Percentiles rank a stretch among this genome's conserved stretches.
These are phyloP conservation scores for Camelina hispida DNA, from an alignment of 345 rosid genomes.

Conservation along the genomic window DNA sequence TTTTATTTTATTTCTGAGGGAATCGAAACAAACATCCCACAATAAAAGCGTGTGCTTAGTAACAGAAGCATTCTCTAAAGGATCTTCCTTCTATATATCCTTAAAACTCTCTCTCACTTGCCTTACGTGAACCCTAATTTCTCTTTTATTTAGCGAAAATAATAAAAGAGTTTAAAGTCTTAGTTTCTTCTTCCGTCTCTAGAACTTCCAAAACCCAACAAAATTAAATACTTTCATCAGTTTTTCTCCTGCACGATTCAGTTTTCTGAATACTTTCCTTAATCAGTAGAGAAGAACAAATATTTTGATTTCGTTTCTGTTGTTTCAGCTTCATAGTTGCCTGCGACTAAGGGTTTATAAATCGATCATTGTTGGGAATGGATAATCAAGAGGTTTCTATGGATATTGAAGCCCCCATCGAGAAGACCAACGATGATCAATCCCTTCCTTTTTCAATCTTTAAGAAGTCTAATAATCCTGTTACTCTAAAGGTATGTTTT, in stretches of 20 bases:
- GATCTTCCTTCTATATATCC: conserved; percentile 41
- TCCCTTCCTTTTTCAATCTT: conserved; percentile 43
- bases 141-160: conserved; percentile 20
- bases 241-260: conserved; percentile 1
- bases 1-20: not conserved
- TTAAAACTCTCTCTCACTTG: conserved; percentile 40
- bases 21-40: conserved; percentile 43
- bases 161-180: not conserved
- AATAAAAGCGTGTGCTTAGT: conserved; percentile 40
- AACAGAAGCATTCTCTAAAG: conserved; percentile 38
- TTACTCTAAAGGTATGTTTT: conserved; percentile 50
- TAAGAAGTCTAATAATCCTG: conserved; percentile 45
- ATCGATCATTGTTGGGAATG: conserved; percentile 28
- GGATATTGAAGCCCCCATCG: conserved; percentile 47
- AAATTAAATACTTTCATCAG: not conserved
- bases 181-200: conserved; percentile 25
- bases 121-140: conserved; percentile 43
- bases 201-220: conserved; percentile 14
- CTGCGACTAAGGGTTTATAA: conserved; percentile 9
- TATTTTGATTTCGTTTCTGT: not conserved
- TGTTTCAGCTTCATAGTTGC: conserved; percentile 6
- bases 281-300: conserved; percentile 10
- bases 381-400: conserved; percentile 37
- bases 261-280: not conserved
- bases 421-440: conserved; percentile 28